A percentile compares a stretch with the other conserved stretches of the same genome.
Conservation (phyloP, 345 rosid genomes). For the Populus simonii region DNA sequence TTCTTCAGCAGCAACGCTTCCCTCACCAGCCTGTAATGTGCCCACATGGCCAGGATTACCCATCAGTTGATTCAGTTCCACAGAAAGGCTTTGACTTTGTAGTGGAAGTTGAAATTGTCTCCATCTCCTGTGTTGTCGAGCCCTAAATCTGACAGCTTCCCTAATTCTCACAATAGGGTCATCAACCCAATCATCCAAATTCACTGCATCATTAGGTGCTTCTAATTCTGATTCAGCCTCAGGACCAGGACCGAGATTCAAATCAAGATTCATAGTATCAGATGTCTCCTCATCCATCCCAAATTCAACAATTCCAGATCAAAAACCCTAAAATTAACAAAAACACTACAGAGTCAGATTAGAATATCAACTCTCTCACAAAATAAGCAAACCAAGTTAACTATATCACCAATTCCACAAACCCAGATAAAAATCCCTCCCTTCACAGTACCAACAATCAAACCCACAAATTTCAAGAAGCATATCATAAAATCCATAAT, state of each 20-base stretch:
- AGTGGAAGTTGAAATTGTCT: constrained; percentile 44
- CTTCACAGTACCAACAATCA: background rate
- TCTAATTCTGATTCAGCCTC: constrained; percentile 47
- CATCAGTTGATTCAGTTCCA: constrained; percentile 58
- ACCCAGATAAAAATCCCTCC: constrained; percentile 11
- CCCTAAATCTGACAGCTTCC: constrained; percentile 59
- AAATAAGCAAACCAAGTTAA: background rate
- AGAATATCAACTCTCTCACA: background rate
- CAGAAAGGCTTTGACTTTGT: constrained; percentile 45
- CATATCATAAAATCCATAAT: background rate
- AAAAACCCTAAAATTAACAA: constrained; percentile 16
- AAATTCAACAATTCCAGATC: constrained; percentile 18
- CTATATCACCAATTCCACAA: constrained; percentile 1
- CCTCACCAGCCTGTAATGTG: constrained; percentile 80
- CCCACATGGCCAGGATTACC: constrained; percentile 42
- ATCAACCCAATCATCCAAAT: constrained; percentile 60
- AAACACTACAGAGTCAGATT: background rate
- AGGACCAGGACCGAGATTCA: constrained; percentile 87
- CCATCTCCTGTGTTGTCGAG: constrained; percentile 51
- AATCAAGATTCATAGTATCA: constrained; percentile 90
- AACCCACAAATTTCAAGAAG: constrained; percentile 5
- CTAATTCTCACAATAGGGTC: constrained; percentile 49
- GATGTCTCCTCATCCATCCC: constrained; percentile 70
- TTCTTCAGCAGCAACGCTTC: constrained; percentile 71
- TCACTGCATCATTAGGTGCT: constrained; percentile 41